phyloP scores from a whole-genome alignment of 2,329 filamentous ascomycete genomes.

The Mariannaea sp. region DNA sequence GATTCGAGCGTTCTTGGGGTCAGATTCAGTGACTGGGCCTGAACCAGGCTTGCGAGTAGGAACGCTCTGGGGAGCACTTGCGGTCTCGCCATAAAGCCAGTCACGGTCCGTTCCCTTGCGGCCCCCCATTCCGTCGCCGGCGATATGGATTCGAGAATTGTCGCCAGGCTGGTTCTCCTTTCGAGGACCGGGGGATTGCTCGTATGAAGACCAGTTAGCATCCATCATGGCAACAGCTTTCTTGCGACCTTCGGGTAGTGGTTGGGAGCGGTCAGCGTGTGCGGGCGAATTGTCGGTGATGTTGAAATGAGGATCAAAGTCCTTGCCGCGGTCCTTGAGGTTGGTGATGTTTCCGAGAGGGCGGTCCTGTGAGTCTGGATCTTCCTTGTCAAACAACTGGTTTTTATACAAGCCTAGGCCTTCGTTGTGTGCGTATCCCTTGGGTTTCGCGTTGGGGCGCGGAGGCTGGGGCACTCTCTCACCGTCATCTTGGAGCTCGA shows the following conservation, averaged over 20 bases:
- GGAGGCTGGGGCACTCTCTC: slow-evolving; percentile 58
- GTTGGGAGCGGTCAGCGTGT: slow-evolving; percentile 48
- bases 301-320: slow-evolving; percentile 78
- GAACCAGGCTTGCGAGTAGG: slow-evolving; percentile 43
- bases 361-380: slow-evolving; percentile 46
- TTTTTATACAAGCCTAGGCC: slow-evolving; percentile 76
- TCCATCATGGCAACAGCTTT: slow-evolving; percentile 78
- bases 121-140: slow-evolving; percentile 70
- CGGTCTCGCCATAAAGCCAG: slow-evolving; percentile 62
- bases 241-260: slow-evolving; percentile 61
- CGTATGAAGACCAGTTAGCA: slow-evolving; percentile 62
- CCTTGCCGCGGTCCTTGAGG: slow-evolving; percentile 72
- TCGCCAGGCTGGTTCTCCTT: slow-evolving; percentile 23
- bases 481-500: slow-evolving; percentile 79
- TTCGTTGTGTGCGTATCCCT: slow-evolving; percentile 66
- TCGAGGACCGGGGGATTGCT: slow-evolving; percentile 53
- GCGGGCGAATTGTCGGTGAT: slow-evolving; percentile 71
- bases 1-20: slow-evolving; percentile 35
- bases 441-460: slow-evolving; percentile 50
- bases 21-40: slow-evolving; percentile 4
- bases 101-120: slow-evolving; percentile 56
- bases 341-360: slow-evolving; percentile 73
- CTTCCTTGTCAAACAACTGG: slow-evolving; percentile 68
- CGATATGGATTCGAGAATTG: slow-evolving; percentile 48
- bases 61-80: slow-evolving; percentile 40